A percentile compares a stretch with the other conserved stretches of the same genome.
phyloP scores from a whole-genome alignment of 2,329 filamentous ascomycete genomes.

The Tolypocladium endophyticum region DNA sequence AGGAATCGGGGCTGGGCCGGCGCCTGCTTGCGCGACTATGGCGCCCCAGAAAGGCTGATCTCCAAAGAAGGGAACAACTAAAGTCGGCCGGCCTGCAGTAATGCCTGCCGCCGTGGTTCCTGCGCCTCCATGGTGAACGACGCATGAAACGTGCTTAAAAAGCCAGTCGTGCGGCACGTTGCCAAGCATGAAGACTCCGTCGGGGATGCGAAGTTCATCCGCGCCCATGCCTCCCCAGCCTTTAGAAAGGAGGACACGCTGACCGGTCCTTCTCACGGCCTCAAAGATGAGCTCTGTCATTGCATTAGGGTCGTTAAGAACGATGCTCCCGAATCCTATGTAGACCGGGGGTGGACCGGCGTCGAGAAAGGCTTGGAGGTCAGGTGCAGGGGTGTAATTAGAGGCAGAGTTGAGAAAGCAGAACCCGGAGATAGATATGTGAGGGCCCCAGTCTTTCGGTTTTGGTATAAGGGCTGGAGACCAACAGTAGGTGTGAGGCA shows the following conservation, averaged over 20 bases:
- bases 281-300: not conserved
- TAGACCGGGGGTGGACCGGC: not conserved
- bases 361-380: not conserved
- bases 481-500: not conserved
- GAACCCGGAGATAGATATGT: not conserved
- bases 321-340: not conserved
- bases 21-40: slow-evolving; percentile 63
- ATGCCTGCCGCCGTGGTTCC: slow-evolving; percentile 86
- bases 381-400: not conserved
- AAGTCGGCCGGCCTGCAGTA: slow-evolving; percentile 60
- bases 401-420: not conserved
- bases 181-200: slow-evolving; percentile 71
- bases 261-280: not conserved
- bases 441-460: not conserved
- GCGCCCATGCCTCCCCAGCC: slow-evolving; percentile 81
- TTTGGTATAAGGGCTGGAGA: not conserved
- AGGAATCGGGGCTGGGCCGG: slow-evolving; percentile 60
- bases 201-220: slow-evolving; percentile 56
- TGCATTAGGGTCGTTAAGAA: not conserved
- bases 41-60: slow-evolving; percentile 78
- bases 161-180: slow-evolving; percentile 87
- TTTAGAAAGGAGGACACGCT: slow-evolving; percentile 29
- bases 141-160: slow-evolving; percentile 68
- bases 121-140: slow-evolving; percentile 81
- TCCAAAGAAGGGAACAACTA: slow-evolving; percentile 79